These are phyloP conservation scores for Xylaria arbuscula DNA, from an alignment of 2,329 filamentous ascomycete species.

Conservation along the genomic window DNA sequence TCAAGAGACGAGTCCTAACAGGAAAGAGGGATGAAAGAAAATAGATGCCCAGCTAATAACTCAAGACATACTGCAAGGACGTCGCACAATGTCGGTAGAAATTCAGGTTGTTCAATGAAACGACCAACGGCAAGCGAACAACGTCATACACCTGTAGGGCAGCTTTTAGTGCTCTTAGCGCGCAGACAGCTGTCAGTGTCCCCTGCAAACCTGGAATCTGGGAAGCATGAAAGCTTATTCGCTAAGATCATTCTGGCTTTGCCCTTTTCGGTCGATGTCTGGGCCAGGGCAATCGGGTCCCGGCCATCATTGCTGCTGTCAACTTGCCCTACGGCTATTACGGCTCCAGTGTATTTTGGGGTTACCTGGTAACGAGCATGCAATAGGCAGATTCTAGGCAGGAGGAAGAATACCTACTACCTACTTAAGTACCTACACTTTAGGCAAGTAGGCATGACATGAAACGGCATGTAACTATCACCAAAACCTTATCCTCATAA, in stretches of 20 bases:
- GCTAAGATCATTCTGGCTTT: not conserved
- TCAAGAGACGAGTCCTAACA: not conserved
- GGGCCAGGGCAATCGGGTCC: not conserved
- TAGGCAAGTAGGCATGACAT: too few species aligned
- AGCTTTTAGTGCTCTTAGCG: not conserved
- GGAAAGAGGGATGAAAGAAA: not conserved
- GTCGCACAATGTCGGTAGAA: constrained; percentile 8
- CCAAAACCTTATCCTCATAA: not conserved
- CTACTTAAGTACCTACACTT: too few species aligned
- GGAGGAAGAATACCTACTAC: too few species aligned
- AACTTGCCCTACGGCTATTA: not conserved
- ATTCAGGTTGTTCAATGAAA: constrained; percentile 21
- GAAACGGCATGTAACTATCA: not conserved
- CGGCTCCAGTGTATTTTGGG: not conserved
- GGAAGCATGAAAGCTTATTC: not conserved
- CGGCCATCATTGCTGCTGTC: not conserved
- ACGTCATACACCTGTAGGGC: constrained; percentile 42
- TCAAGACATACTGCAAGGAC: too few species aligned
- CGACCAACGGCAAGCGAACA: constrained; percentile 19
- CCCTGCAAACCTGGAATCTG: not conserved
- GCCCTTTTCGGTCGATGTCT: not conserved
- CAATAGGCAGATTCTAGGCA: too few species aligned
- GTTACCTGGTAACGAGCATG: too few species aligned
- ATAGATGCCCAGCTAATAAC: not conserved
- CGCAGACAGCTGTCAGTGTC: not conserved